Percentiles rank a stretch among this genome's conserved stretches.
Conservation (phyloP, 805 yeast genomes). For the Hermanozyma aechmeae region DNA sequence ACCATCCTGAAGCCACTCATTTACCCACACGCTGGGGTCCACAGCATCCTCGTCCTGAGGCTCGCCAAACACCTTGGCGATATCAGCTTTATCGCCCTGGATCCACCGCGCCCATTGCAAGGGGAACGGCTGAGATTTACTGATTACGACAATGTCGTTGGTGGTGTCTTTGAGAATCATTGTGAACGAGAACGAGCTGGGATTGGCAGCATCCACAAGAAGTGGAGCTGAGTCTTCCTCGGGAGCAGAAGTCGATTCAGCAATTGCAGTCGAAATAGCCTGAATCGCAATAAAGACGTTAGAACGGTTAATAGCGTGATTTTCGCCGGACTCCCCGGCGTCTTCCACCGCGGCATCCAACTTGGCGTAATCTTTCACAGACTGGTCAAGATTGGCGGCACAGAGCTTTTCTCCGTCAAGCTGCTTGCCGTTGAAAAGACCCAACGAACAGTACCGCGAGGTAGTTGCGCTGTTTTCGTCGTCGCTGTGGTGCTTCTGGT, state of each 20-base stretch:
- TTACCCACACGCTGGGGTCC: conserved; percentile 36
- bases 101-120: conserved; percentile 90
- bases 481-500: conserved; percentile 18
- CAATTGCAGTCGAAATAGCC: conserved; percentile 34
- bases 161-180: conserved; percentile 69
- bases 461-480: conserved; percentile 2
- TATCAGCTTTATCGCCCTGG: conserved; percentile 32
- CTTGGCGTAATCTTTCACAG: conserved; percentile 38
- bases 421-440: conserved; percentile 65
- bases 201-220: conserved; percentile 36
- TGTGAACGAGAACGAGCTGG: conserved; percentile 63
- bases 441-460: conserved; percentile 38
- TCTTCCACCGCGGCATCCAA: conserved; percentile 10
- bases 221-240: conserved; percentile 15
- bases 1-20: conserved; percentile 44
- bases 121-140: conserved; percentile 88
- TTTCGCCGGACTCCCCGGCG: conserved; percentile 1
- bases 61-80: conserved; percentile 9
- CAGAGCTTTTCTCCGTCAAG: conserved; percentile 85
- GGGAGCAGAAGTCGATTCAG: conserved; percentile 3
- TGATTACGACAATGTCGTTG: conserved; percentile 63
- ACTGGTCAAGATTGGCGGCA: conserved; percentile 74
- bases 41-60: conserved; percentile 13
- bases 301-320: conserved; percentile 30
- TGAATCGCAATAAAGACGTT: conserved; percentile 65